A percentile compares a stretch with the other conserved stretches of the same genome.
phyloP scores from a whole-genome alignment of 805 yeast genomes.

The Komagataella ulmi region DNA sequence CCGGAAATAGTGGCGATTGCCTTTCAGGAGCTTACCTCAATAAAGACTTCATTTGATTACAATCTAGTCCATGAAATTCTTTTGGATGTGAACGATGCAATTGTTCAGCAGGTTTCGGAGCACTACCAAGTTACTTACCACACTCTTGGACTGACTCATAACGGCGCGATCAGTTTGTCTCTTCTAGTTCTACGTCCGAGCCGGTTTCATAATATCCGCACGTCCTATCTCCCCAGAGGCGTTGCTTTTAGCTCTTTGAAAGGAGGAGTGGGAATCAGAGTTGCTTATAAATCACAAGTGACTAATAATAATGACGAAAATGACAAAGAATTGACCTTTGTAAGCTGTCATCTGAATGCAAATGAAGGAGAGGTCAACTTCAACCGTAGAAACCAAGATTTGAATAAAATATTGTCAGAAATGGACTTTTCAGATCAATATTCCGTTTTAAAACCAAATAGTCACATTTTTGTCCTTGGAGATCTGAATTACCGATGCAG shows the following conservation, averaged over 20 bases:
- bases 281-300: slow-evolving; percentile 16
- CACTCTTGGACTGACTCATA: slow-evolving; percentile 26
- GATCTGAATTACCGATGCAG: slow-evolving; percentile 71
- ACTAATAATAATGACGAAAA: slow-evolving; percentile 6
- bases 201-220: slow-evolving; percentile 13
- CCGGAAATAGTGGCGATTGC: slow-evolving; percentile 46
- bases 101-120: slow-evolving; percentile 20
- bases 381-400: slow-evolving; percentile 38
- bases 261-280: slow-evolving; percentile 57
- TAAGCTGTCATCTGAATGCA: slow-evolving; percentile 65
- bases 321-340: slow-evolving; percentile 39
- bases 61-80: slow-evolving; percentile 22
- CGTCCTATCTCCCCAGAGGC: slow-evolving; percentile 38
- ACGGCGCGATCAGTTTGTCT: slow-evolving; percentile 48
- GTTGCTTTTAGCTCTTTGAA: slow-evolving; percentile 48
- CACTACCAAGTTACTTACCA: slow-evolving; percentile 25
- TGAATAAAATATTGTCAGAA: slow-evolving; percentile 32
- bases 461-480: slow-evolving; percentile 67
- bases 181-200: slow-evolving; percentile 27
- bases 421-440: slow-evolving; percentile 46
- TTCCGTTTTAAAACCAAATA: slow-evolving; percentile 33
- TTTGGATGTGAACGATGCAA: slow-evolving; percentile 18
- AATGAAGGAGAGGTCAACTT: slow-evolving; percentile 47
- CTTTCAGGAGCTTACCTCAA: slow-evolving; percentile 49
- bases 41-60: slow-evolving; percentile 38